A percentile compares a stretch with the other conserved stretches of the same genome.
These are phyloP conservation scores for Marvania coccoides DNA, from an alignment of 139 green algal species.

Conservation along the genomic window DNA sequence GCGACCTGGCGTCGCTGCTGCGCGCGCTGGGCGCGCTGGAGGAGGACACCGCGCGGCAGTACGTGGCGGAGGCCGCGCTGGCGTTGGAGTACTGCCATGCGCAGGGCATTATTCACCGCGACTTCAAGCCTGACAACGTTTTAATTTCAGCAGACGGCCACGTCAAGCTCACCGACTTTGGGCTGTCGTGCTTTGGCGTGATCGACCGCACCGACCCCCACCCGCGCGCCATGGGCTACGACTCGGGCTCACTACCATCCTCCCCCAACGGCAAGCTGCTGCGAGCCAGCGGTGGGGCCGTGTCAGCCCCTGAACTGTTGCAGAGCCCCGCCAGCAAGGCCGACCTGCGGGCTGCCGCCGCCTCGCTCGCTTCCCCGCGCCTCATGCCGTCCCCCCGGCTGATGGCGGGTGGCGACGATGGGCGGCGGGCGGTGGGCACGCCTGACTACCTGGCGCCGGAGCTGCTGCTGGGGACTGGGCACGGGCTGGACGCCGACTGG, in stretches of 20 bases:
- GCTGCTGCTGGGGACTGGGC: constrained; percentile 64
- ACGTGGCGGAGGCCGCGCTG: constrained; percentile 86
- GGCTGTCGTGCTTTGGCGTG: constrained; percentile 77
- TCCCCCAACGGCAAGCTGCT: neutral
- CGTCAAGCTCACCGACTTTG: constrained; percentile 94
- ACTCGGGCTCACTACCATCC: constrained; percentile 4
- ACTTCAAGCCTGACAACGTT: constrained; percentile 97
- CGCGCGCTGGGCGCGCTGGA: constrained; percentile 68
- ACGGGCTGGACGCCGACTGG: constrained; percentile 84
- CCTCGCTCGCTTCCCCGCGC: neutral
- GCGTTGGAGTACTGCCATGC: constrained; percentile 94
- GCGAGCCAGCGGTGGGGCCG: neutral
- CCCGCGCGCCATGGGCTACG: constrained; percentile 16
- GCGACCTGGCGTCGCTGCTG: constrained; percentile 78
- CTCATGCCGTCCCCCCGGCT: neutral
- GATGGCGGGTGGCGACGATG: neutral
- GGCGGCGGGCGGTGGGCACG: constrained; percentile 68
- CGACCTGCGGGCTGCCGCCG: neutral
- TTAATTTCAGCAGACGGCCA: constrained; percentile 83
- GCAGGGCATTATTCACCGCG: constrained; percentile 85
- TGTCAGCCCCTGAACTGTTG: neutral
- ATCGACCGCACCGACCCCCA: constrained; percentile 61
- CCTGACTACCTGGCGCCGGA: constrained; percentile 95
- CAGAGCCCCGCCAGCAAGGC: constrained; percentile 22
- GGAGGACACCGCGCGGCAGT: constrained; percentile 73